phyloP scores from a whole-genome alignment of 306 rosid genomes.

The Dryas drummondii region DNA sequence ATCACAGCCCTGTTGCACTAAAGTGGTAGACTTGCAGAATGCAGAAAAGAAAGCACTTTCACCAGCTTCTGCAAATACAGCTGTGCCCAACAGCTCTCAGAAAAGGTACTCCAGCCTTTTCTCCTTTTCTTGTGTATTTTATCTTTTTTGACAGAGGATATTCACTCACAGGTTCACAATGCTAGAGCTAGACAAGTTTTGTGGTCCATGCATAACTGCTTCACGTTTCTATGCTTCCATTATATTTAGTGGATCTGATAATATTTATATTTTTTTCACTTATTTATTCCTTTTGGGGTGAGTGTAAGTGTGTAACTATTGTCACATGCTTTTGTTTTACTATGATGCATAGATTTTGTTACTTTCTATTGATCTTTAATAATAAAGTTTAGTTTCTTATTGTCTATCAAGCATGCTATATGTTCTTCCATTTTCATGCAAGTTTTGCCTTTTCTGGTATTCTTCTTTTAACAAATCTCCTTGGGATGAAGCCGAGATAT shows the following conservation, averaged over 20 bases:
- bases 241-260: constrained; percentile 35
- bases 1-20: constrained; percentile 47
- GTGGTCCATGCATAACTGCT: constrained; percentile 60
- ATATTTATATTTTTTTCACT: neutral
- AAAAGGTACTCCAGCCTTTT: constrained; percentile 58
- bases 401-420: constrained; percentile 19
- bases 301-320: neutral
- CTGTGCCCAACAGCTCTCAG: constrained; percentile 79
- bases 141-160: constrained; percentile 51
- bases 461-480: constrained; percentile 23
- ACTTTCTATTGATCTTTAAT: neutral
- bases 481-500: constrained; percentile 26
- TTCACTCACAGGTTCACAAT: constrained; percentile 49
- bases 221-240: constrained; percentile 1
- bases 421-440: constrained; percentile 17
- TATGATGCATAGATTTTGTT: neutral
- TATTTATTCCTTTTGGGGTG: neutral
- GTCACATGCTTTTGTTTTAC: neutral
- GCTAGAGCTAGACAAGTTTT: constrained; percentile 17
- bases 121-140: neutral
- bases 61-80: constrained; percentile 50
- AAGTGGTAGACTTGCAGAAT: constrained; percentile 53
- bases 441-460: constrained; percentile 30
- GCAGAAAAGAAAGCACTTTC: constrained; percentile 50
- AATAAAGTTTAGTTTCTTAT: neutral